Conservation (phyloP, 2,329 filamentous ascomycete species). For the Grosmannia serpens region DNA sequence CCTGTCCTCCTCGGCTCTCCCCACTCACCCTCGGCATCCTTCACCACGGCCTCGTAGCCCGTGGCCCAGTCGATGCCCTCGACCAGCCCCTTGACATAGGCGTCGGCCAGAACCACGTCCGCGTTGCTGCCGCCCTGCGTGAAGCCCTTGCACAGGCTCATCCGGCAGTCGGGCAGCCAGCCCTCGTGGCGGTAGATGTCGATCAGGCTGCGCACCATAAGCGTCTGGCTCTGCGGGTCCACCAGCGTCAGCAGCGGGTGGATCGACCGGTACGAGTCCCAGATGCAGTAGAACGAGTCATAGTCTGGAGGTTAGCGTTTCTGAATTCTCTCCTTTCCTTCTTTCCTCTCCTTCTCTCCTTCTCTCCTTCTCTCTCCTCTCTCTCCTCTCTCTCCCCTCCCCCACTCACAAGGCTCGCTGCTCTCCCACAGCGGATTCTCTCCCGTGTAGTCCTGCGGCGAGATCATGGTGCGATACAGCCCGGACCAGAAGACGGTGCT, state of each 20-base stretch:
- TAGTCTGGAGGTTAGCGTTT: slow-evolving; percentile 29
- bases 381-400: background rate
- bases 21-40: slow-evolving; percentile 53
- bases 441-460: slow-evolving; percentile 61
- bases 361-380: too few relatives aligned
- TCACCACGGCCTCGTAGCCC: slow-evolving; percentile 60
- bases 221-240: slow-evolving; percentile 48
- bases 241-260: slow-evolving; percentile 55
- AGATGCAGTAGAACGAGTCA: slow-evolving; percentile 62
- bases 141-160: slow-evolving; percentile 55
- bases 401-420: slow-evolving; percentile 38
- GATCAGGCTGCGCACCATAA: slow-evolving; percentile 57
- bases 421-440: slow-evolving; percentile 56
- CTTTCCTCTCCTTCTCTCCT: too few relatives aligned
- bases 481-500: slow-evolving; percentile 61
- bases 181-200: slow-evolving; percentile 56
- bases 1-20: too few relatives aligned
- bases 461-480: slow-evolving; percentile 56
- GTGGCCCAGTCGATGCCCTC: slow-evolving; percentile 53
- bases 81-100: slow-evolving; percentile 39
- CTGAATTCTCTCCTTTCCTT: too few relatives aligned
- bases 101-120: slow-evolving; percentile 52
- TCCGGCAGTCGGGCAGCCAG: slow-evolving; percentile 57
- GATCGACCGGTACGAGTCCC: slow-evolving; percentile 56
- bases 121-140: slow-evolving; percentile 60